Evolutionary conservation across 495 filamentous ascomycete species (phyloP).

Genomic region (Daldinia grandis): DNA sequence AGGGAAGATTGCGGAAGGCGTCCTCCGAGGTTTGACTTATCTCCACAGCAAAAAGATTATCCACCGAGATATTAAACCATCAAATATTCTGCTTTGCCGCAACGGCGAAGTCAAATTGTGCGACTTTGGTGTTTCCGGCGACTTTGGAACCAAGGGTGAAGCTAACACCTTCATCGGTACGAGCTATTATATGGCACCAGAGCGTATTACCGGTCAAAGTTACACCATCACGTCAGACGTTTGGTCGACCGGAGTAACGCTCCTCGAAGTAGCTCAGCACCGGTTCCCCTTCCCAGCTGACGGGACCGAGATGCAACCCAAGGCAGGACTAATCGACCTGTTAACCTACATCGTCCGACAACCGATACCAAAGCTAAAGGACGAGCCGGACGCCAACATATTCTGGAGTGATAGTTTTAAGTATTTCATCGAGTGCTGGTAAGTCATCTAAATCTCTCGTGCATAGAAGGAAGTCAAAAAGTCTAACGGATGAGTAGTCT

Average conservation of each 20-base stretch:
- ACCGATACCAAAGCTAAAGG: slow-evolving; percentile 94
- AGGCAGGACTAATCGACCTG: slow-evolving; percentile 90
- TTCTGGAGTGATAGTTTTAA: slow-evolving; percentile 97
- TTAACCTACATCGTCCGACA: slow-evolving; percentile 97
- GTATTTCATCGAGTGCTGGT: slow-evolving; percentile 99
- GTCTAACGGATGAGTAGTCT: slow-evolving; percentile 64
- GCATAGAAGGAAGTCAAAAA: too few species aligned
- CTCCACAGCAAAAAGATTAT: slow-evolving; percentile 97
- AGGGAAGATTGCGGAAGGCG: slow-evolving; percentile 97
- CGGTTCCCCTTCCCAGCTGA: slow-evolving; percentile 97
- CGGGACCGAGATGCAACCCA: slow-evolving; percentile 86
- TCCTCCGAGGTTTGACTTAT: slow-evolving; percentile 93
- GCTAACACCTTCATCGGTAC: slow-evolving; percentile 99
- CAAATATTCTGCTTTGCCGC: slow-evolving; percentile 93
- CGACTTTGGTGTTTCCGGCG: slow-evolving; percentile 96
- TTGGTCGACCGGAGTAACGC: slow-evolving; percentile 94
- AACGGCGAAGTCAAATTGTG: slow-evolving; percentile 96
- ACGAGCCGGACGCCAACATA: slow-evolving; percentile 82
- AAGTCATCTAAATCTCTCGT: slow-evolving; percentile 61
- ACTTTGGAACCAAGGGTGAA: slow-evolving; percentile 97
- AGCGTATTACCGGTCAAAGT: slow-evolving; percentile 94
- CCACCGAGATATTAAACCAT: slow-evolving; percentile 98
- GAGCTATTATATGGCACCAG: slow-evolving; percentile 98
- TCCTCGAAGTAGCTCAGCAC: slow-evolving; percentile 97
- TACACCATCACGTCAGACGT: slow-evolving; percentile 99